Evolutionary conservation across 352 stramenopile species (phyloP).

Genomic region (Phytophthora pini): DNA sequence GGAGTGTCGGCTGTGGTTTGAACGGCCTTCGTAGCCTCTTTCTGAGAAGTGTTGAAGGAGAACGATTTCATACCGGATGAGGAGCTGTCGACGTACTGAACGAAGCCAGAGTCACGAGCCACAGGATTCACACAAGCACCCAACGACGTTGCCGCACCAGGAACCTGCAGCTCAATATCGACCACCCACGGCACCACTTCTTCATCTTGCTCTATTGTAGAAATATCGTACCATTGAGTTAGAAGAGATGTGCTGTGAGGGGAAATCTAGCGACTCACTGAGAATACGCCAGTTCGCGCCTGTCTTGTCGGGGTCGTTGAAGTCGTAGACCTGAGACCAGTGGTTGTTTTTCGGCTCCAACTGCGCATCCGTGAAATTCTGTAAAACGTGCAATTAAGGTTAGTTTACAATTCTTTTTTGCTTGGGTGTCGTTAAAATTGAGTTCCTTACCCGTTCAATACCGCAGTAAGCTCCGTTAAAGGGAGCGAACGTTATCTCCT

Average conservation of each 20-base stretch:
- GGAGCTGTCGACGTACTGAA: slow-evolving; percentile 56
- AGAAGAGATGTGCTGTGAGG: not conserved
- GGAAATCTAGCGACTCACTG: slow-evolving; percentile 33
- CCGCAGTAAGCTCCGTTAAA: slow-evolving; percentile 90
- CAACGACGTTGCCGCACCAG: slow-evolving; percentile 36
- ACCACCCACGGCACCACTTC: slow-evolving; percentile 54
- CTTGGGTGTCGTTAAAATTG: not conserved
- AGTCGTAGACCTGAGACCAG: slow-evolving; percentile 93
- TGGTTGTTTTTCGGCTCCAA: slow-evolving; percentile 90
- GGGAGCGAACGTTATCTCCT: slow-evolving; percentile 85
- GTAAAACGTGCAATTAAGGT: not conserved
- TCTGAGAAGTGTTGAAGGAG: slow-evolving; percentile 69
- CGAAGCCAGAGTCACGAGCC: slow-evolving; percentile 57
- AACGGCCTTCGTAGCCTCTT: slow-evolving; percentile 38
- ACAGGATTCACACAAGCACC: slow-evolving; percentile 73
- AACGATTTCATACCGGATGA: slow-evolving; percentile 65
- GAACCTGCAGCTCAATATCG: slow-evolving; percentile 50
- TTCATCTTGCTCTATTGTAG: slow-evolving; percentile 48
- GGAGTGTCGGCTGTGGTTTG: slow-evolving; percentile 3
- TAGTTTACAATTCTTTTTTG: not conserved
- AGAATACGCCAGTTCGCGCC: slow-evolving; percentile 75
- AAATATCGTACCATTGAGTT: slow-evolving; percentile 5
- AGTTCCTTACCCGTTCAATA: slow-evolving; percentile 49
- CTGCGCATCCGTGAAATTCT: slow-evolving; percentile 76
- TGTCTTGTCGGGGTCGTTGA: slow-evolving; percentile 90